Evolutionary conservation across 1,139 yeast species (phyloP).

Genomic region (Kluyveromyces marxianus): DNA sequence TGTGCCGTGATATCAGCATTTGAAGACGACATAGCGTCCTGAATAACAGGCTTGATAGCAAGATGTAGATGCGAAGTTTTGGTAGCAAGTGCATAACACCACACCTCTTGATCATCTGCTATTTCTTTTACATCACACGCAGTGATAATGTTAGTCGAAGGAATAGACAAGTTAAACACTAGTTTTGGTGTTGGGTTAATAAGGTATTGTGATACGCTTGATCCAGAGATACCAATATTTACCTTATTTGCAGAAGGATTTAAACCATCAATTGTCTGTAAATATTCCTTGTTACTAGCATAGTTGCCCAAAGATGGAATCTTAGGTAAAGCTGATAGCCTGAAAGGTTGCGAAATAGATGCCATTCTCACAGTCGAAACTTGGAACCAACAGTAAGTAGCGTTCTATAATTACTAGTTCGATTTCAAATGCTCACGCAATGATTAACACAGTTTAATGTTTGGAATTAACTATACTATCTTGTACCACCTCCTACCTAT

Average conservation of each 20-base stretch:
- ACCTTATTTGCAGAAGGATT: constrained; percentile 27
- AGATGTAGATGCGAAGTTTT: constrained; percentile 17
- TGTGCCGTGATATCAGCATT: constrained; percentile 18
- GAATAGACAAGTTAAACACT: constrained; percentile 32
- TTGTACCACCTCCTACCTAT: neutral
- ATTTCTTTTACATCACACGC: constrained; percentile 23
- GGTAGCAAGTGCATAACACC: constrained; percentile 20
- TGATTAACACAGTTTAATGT: constrained; percentile 13
- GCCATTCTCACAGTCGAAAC: constrained; percentile 17
- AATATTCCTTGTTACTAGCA: constrained; percentile 17
- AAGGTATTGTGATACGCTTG: constrained; percentile 63
- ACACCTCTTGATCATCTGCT: constrained; percentile 12
- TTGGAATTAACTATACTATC: neutral
- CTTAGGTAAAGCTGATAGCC: constrained; percentile 28
- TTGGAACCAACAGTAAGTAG: no score
- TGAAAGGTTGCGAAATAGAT: constrained; percentile 30
- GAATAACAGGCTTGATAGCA: constrained; percentile 12
- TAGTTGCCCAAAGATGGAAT: constrained; percentile 25
- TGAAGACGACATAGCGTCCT: constrained; percentile 12
- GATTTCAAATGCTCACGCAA: constrained; percentile 30
- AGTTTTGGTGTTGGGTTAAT: constrained; percentile 77
- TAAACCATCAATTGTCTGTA: constrained; percentile 25
- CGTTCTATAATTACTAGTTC: constrained; percentile 14
- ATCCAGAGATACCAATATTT: constrained; percentile 66
- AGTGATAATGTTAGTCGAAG: constrained; percentile 29